Percentiles rank a stretch among this genome's conserved stretches.
Evolutionary conservation across 805 yeast genomes (phyloP).

Genomic region (Hanseniaspora hatyaiensis): DNA sequence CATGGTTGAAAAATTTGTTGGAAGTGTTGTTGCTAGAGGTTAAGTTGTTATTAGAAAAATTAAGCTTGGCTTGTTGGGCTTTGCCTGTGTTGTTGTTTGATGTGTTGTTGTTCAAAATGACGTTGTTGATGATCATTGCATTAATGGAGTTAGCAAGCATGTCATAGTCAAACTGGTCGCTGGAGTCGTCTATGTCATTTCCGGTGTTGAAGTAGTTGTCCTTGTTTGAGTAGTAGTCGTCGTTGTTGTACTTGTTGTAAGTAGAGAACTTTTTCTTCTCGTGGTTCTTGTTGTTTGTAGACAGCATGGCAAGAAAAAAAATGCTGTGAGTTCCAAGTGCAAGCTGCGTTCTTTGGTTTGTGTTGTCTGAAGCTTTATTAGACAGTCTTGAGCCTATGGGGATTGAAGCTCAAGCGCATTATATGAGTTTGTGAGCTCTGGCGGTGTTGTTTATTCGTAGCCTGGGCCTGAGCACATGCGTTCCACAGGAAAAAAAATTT

Average conservation of each 20-base stretch:
- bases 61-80: not conserved
- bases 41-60: not conserved
- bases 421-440: too few relatives aligned
- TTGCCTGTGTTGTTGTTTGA: not conserved
- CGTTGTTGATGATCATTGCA: slow-evolving; percentile 10
- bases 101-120: slow-evolving; percentile 7
- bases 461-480: too few relatives aligned
- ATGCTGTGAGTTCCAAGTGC: too few relatives aligned
- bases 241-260: not conserved
- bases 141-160: slow-evolving; percentile 14
- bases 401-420: too few relatives aligned
- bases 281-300: not conserved
- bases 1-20: not conserved
- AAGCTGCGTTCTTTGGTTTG: too few relatives aligned
- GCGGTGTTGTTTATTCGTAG: too few relatives aligned
- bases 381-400: too few relatives aligned
- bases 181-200: slow-evolving; percentile 4
- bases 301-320: too few relatives aligned
- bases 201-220: slow-evolving; percentile 10
- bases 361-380: too few relatives aligned
- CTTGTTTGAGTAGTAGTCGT: slow-evolving; percentile 14
- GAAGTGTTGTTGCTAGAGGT: not conserved
- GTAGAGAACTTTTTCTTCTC: not conserved
- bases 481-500: too few relatives aligned
- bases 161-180: slow-evolving; percentile 10